Evolutionary conservation across 2,329 filamentous ascomycete species (phyloP).

Genomic region (Talaromyces piceae): DNA sequence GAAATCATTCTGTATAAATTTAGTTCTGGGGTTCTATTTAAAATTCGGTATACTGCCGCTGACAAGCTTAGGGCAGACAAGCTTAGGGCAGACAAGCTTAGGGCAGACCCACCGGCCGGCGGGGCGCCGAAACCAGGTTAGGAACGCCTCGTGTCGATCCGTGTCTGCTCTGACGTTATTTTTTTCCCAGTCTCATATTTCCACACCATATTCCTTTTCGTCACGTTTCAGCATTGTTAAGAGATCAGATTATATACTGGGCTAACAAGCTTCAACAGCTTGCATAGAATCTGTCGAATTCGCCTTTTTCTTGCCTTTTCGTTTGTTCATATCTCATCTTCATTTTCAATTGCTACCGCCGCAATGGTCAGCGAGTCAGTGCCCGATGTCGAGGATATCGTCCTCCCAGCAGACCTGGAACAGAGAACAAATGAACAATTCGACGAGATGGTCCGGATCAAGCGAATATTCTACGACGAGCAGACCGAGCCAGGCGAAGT

Average conservation of each 20-base stretch:
- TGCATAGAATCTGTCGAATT: too few relatives aligned
- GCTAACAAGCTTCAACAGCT: background rate
- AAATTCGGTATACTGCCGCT: too few relatives aligned
- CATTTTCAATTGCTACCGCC: too few relatives aligned
- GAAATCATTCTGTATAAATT: too few relatives aligned
- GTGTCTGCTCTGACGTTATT: background rate
- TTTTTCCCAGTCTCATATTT: background rate
- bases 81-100: background rate
- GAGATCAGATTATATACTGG: background rate
- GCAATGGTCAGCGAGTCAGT: background rate
- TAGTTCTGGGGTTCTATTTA: too few relatives aligned
- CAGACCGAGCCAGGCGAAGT: constrained; percentile 14
- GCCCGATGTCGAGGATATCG: constrained; percentile 1
- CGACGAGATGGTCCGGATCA: constrained; percentile 15
- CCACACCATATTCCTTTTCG: background rate
- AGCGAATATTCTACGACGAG: constrained; percentile 17
- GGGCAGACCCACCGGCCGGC: background rate
- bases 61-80: too few relatives aligned
- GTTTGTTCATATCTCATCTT: too few relatives aligned
- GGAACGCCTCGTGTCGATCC: background rate
- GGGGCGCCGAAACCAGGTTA: background rate
- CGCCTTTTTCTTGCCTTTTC: too few relatives aligned
- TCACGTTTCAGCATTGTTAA: background rate
- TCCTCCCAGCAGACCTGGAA: constrained; percentile 22
- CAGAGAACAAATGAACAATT: constrained; percentile 13